Percentiles rank a stretch among this genome's conserved stretches.
These are phyloP conservation scores for Marasmius tenuissimus DNA, from an alignment of 1,284 basidiomycete species.

Conservation along the genomic window DNA sequence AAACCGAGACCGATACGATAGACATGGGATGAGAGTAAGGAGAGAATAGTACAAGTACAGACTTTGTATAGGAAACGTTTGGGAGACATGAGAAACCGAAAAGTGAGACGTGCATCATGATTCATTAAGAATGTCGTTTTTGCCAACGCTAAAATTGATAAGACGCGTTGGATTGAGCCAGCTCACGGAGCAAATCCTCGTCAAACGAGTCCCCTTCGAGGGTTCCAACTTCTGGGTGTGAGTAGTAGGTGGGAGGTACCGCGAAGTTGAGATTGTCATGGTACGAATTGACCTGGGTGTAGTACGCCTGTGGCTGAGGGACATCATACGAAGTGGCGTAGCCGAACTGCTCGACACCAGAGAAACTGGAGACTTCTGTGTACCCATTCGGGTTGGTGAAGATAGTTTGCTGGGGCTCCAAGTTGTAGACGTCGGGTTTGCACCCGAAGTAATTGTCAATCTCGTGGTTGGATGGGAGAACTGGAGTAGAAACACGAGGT, in stretches of 20 bases:
- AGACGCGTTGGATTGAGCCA: background rate
- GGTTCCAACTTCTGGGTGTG: too few relatives aligned
- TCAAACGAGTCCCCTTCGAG: background rate
- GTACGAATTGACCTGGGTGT: background rate
- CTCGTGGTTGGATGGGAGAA: background rate
- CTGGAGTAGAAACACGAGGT: background rate
- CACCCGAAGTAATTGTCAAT: conserved; percentile 1
- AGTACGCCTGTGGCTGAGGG: background rate
- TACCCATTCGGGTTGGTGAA: background rate
- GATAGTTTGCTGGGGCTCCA: background rate
- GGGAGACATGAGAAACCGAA: background rate
- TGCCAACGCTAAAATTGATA: background rate
- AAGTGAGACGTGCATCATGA: background rate
- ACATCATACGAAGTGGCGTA: background rate
- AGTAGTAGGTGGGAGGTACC: too few relatives aligned
- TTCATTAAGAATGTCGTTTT: background rate
- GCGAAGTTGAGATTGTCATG: too few relatives aligned
- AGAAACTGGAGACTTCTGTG: background rate
- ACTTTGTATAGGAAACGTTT: background rate
- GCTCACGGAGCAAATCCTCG: background rate
- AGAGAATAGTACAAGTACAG: too few relatives aligned
- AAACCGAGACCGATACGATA: too few relatives aligned
- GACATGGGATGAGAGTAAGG: too few relatives aligned
- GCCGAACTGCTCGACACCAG: background rate
- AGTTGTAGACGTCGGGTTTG: background rate